Percentiles rank a stretch among this genome's conserved stretches.
Conservation (phyloP, 2,329 filamentous ascomycete genomes). For the Xylaria polymorpha region DNA sequence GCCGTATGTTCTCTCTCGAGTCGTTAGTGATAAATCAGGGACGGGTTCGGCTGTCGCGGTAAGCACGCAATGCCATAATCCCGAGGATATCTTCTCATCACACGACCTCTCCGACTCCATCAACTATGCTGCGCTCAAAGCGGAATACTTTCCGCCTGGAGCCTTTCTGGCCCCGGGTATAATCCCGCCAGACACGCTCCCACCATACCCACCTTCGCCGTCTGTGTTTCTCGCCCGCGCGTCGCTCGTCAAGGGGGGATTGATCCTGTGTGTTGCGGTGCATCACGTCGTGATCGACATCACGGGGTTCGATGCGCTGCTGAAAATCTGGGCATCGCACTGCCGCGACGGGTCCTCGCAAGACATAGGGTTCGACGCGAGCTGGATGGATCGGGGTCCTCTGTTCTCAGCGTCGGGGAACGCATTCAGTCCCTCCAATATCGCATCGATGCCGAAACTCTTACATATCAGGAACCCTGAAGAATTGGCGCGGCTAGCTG, state of each 20-base stretch:
- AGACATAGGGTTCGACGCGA: slow-evolving; percentile 36
- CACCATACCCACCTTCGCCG: slow-evolving; percentile 38
- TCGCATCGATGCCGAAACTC: slow-evolving; percentile 38
- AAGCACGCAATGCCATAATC: slow-evolving; percentile 35
- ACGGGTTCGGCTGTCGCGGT: slow-evolving; percentile 34
- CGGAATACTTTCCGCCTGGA: slow-evolving; percentile 43
- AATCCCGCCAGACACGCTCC: slow-evolving; percentile 37
- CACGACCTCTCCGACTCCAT: slow-evolving; percentile 41
- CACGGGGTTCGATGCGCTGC: slow-evolving; percentile 46
- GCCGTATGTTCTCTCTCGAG: slow-evolving; percentile 45
- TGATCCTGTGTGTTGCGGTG: slow-evolving; percentile 45
- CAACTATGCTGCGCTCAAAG: slow-evolving; percentile 42
- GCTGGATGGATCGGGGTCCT: slow-evolving; percentile 41
- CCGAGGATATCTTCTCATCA: slow-evolving; percentile 42
- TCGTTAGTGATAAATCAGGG: slow-evolving; percentile 31
- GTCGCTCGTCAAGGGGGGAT: slow-evolving; percentile 43
- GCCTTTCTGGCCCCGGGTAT: slow-evolving; percentile 38
- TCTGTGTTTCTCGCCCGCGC: slow-evolving; percentile 46
- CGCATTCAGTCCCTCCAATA: neutral
- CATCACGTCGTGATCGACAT: slow-evolving; percentile 48
- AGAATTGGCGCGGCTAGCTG: slow-evolving; percentile 9
- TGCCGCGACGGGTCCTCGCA: slow-evolving; percentile 40
- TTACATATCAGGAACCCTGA: slow-evolving; percentile 36
- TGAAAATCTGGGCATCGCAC: slow-evolving; percentile 48
- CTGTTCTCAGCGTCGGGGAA: slow-evolving; percentile 28